Percentiles rank a stretch among this genome's conserved stretches.
Evolutionary conservation across 768 basidiomycete genomes (phyloP).

Genomic region (Phylloporus rhodoxanthus): DNA sequence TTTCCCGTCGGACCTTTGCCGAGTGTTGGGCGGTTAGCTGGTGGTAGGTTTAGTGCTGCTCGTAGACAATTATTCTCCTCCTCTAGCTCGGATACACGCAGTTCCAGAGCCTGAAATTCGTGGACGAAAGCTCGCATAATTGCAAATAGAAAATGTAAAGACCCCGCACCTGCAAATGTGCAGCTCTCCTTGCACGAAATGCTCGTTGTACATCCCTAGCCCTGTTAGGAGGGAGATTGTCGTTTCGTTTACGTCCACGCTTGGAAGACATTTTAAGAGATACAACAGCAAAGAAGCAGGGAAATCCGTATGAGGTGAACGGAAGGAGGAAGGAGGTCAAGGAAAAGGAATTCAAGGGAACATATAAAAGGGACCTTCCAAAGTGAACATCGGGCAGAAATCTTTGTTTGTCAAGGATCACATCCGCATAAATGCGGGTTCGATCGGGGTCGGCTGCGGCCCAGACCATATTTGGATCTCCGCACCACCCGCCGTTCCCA

Average conservation of each 20-base stretch:
- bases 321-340: conserved; percentile 28
- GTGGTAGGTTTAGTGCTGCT: conserved; percentile 64
- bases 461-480: conserved; percentile 33
- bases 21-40: conserved; percentile 62
- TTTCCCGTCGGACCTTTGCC: conserved; percentile 87
- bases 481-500: conserved; percentile 27
- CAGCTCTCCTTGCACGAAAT: conserved; percentile 82
- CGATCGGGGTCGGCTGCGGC: conserved; percentile 35
- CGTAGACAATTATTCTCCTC: conserved; percentile 75
- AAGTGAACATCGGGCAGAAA: conserved; percentile 30
- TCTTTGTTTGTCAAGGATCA: conserved; percentile 33
- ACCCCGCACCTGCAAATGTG: conserved; percentile 67
- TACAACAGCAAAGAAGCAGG: conserved; percentile 6
- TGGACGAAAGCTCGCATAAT: conserved; percentile 31
- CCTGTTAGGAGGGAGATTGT: conserved; percentile 57
- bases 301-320: conserved; percentile 23
- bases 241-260: conserved; percentile 75
- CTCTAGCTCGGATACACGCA: conserved; percentile 77
- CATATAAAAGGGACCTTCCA: conserved; percentile 36
- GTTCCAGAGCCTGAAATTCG: conserved; percentile 62
- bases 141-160: conserved; percentile 35
- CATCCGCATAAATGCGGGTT: conserved; percentile 32
- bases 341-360: conserved; percentile 33
- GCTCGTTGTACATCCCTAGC: conserved; percentile 87
- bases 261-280: conserved; percentile 66